phyloP scores from a whole-genome alignment of 2,329 filamentous ascomycete genomes.

The Colletotrichum zoysiae region DNA sequence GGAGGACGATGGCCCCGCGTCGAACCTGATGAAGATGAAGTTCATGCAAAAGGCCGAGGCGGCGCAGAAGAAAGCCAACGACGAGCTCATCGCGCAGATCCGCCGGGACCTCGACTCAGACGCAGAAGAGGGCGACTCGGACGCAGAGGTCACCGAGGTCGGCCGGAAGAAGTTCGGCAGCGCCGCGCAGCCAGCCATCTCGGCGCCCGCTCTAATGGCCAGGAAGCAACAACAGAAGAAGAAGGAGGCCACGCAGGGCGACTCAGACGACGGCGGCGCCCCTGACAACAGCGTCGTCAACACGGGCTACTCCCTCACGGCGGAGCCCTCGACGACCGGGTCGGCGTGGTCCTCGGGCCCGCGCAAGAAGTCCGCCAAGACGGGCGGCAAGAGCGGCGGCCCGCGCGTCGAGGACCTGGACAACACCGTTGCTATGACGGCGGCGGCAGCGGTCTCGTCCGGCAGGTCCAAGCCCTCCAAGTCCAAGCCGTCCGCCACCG shows the following conservation, averaged over 20 bases:
- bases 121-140: slow-evolving; percentile 61
- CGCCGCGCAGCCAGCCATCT: slow-evolving; percentile 49
- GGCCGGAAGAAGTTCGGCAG: slow-evolving; percentile 80
- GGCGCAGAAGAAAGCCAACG: slow-evolving; percentile 81
- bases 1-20: slow-evolving; percentile 65
- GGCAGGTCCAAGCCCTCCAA: slow-evolving; percentile 43
- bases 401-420: slow-evolving; percentile 55
- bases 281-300: slow-evolving; percentile 43
- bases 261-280: slow-evolving; percentile 46
- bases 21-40: slow-evolving; percentile 84
- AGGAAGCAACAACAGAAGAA: slow-evolving; percentile 48
- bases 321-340: slow-evolving; percentile 47
- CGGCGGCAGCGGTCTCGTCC: slow-evolving; percentile 42
- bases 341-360: slow-evolving; percentile 59
- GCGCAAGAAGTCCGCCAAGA: slow-evolving; percentile 49
- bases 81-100: slow-evolving; percentile 78
- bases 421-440: slow-evolving; percentile 50
- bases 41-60: slow-evolving; percentile 96
- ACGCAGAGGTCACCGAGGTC: slow-evolving; percentile 68
- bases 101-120: slow-evolving; percentile 78
- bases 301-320: slow-evolving; percentile 44
- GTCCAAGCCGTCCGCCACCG: slow-evolving; percentile 44
- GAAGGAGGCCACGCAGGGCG: slow-evolving; percentile 49
- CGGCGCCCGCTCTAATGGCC: slow-evolving; percentile 47
- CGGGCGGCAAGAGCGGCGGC: slow-evolving; percentile 19